These are phyloP conservation scores for Lepiota venenata DNA, from an alignment of 768 basidiomycete genomes.

Conservation along the genomic window DNA sequence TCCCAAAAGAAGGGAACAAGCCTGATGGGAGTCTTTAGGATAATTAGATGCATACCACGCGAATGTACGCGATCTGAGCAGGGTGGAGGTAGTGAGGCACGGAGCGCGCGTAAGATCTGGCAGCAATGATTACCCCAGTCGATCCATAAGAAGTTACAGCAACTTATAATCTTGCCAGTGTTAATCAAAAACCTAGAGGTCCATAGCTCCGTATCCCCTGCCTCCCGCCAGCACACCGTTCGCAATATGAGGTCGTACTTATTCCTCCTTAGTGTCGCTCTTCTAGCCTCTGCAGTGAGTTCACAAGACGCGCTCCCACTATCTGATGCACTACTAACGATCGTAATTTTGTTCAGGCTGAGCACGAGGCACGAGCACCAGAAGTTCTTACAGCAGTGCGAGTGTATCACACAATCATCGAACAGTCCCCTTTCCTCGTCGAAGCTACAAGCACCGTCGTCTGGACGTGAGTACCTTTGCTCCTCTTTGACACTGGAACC, in stretches of 20 bases:
- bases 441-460: constrained; percentile 19
- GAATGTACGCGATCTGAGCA: neutral
- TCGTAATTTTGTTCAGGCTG: neutral
- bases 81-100: neutral
- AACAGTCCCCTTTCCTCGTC: constrained; percentile 21
- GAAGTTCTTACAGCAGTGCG: constrained; percentile 18
- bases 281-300: neutral
- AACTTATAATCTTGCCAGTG: neutral
- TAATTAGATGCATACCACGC: neutral
- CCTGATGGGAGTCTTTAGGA: neutral
- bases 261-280: neutral
- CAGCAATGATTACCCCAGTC: neutral
- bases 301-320: neutral
- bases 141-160: neutral
- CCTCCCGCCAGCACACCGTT: neutral
- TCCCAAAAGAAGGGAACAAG: neutral
- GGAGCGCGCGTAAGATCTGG: neutral
- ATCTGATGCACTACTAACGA: neutral
- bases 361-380: constrained; percentile 7
- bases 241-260: neutral
- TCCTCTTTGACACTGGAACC: neutral
- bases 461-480: constrained; percentile 23
- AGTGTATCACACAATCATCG: constrained; percentile 18
- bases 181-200: neutral
- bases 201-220: neutral